phyloP scores from a whole-genome alignment of 768 basidiomycete species.

The Chalciporus pseudorubinellus region DNA sequence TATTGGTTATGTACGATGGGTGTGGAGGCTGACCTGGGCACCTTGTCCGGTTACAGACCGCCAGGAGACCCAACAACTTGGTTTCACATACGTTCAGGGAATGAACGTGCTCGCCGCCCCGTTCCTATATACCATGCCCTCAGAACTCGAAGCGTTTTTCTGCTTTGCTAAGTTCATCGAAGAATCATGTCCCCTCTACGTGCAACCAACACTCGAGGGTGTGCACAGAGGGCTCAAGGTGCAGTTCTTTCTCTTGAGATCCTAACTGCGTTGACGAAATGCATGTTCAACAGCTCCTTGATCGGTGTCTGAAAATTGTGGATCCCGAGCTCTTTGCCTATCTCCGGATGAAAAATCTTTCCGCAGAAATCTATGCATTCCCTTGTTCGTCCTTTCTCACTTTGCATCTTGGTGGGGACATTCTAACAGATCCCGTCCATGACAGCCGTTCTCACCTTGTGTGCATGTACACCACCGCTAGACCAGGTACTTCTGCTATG shows the following conservation, averaged over 20 bases:
- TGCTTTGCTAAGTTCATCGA: conserved; percentile 97
- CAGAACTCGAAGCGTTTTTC: conserved; percentile 96
- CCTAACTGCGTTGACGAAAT: neutral
- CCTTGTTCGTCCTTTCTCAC: conserved; percentile 62
- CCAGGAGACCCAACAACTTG: conserved; percentile 74
- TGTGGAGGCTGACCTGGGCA: neutral
- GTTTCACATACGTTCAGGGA: conserved; percentile 96
- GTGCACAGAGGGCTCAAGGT: conserved; percentile 95
- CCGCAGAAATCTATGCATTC: conserved; percentile 96
- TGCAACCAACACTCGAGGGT: conserved; percentile 92
- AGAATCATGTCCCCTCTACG: conserved; percentile 91
- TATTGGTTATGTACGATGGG: neutral
- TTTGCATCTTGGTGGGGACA: neutral
- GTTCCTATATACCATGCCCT: conserved; percentile 96
- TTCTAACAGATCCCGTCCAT: no score
- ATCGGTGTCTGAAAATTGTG: conserved; percentile 87
- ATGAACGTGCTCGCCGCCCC: conserved; percentile 99
- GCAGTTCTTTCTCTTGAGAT: conserved; percentile 15
- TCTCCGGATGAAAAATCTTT: conserved; percentile 85
- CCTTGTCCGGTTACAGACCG: conserved; percentile 46
- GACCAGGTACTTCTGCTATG: conserved; percentile 93
- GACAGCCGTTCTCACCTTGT: conserved; percentile 89
- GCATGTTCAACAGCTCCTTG: conserved; percentile 64
- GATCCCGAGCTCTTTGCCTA: conserved; percentile 83
- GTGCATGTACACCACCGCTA: conserved; percentile 94